Conservation (phyloP, 805 yeast species). For the Candida chauliodis region DNA sequence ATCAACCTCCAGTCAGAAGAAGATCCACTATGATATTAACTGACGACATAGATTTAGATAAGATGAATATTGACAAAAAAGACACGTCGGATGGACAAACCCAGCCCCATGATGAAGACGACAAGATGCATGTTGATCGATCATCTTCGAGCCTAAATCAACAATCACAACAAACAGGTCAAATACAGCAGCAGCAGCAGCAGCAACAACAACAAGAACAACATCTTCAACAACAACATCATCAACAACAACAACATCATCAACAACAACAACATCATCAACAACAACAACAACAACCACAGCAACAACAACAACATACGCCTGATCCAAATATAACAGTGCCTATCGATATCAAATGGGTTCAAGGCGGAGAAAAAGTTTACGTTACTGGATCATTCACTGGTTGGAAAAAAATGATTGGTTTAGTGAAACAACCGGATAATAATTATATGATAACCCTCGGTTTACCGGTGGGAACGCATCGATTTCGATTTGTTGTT, state of each 20-base stretch:
- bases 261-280: slow-evolving; percentile 11
- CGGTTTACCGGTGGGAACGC: slow-evolving; percentile 86
- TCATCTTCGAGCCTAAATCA: slow-evolving; percentile 13
- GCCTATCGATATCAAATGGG: slow-evolving; percentile 80
- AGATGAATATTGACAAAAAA: slow-evolving; percentile 40
- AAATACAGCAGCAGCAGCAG: slow-evolving; percentile 11
- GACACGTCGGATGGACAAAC: slow-evolving; percentile 5
- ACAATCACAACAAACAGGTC: slow-evolving; percentile 11
- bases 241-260: slow-evolving; percentile 4
- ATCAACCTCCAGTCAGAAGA: slow-evolving; percentile 40
- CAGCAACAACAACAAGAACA: slow-evolving; percentile 10
- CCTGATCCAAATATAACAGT: slow-evolving; percentile 30
- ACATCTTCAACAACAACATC: slow-evolving; percentile 9
- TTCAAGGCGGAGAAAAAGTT: slow-evolving; percentile 93
- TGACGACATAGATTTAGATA: slow-evolving; percentile 61
- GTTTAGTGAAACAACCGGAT: slow-evolving; percentile 56
- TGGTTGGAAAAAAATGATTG: slow-evolving; percentile 98
- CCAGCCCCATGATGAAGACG: slow-evolving; percentile 6
- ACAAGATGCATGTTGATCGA: slow-evolving; percentile 19
- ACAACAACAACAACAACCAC: slow-evolving; percentile 6
- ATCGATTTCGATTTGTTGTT: slow-evolving; percentile 87
- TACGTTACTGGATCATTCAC: slow-evolving; percentile 97
- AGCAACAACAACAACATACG: slow-evolving; percentile 6
- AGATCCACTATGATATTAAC: slow-evolving; percentile 70
- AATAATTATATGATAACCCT: slow-evolving; percentile 63